Evolutionary conservation across 805 yeast genomes (phyloP).

Genomic region (Saccharomycopsis sp.): DNA sequence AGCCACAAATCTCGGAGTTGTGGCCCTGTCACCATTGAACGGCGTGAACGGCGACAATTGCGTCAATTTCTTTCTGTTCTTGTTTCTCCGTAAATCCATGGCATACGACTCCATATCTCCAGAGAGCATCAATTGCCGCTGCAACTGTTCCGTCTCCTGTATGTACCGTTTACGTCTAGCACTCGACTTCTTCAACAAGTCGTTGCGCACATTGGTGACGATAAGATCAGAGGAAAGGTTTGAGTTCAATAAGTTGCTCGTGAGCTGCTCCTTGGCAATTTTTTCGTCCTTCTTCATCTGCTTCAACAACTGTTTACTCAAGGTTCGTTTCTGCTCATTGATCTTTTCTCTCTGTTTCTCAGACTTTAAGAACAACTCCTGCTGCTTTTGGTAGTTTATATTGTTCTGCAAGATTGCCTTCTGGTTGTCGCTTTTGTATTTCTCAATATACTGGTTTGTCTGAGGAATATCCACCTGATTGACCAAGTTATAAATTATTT

Average conservation of each 20-base stretch:
- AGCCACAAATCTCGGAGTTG: conserved; percentile 42
- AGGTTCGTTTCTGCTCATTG: conserved; percentile 38
- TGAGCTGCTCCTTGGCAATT: conserved; percentile 48
- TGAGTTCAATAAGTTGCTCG: conserved; percentile 40
- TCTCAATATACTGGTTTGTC: conserved; percentile 57
- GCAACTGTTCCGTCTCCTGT: conserved; percentile 30
- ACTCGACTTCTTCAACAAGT: conserved; percentile 55
- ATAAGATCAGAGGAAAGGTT: conserved; percentile 35
- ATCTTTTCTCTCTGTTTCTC: conserved; percentile 69
- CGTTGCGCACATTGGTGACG: conserved; percentile 44
- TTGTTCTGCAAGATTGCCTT: conserved; percentile 72
- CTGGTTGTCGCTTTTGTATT: conserved; percentile 68
- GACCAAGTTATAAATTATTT: conserved; percentile 67
- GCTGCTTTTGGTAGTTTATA: conserved; percentile 63
- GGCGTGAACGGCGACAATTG: conserved; percentile 75
- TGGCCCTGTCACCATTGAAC: conserved; percentile 78
- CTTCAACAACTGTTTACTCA: conserved; percentile 61
- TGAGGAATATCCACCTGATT: conserved; percentile 62
- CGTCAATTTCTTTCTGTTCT: conserved; percentile 29
- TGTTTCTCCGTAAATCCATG: conserved; percentile 20
- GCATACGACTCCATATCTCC: conserved; percentile 24
- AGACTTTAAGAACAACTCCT: conserved; percentile 51
- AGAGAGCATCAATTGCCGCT: conserved; percentile 30
- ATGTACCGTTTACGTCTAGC: conserved; percentile 46
- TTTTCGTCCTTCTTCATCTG: conserved; percentile 50